Percentiles rank a stretch among this genome's conserved stretches.
Evolutionary conservation across 768 basidiomycete species (phyloP).

Genomic region (Serendipita vermifera): DNA sequence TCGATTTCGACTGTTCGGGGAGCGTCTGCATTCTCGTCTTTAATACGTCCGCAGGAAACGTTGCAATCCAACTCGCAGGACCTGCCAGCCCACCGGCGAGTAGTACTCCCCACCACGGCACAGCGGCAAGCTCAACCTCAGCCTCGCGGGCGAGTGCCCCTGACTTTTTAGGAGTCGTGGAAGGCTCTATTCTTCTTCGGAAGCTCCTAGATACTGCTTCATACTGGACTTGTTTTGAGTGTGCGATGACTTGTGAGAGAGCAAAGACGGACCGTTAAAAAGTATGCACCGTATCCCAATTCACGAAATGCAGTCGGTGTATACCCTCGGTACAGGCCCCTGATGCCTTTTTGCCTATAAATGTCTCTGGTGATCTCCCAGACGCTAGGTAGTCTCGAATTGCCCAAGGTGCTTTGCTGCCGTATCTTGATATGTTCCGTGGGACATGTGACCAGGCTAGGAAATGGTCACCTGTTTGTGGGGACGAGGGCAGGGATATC

Average conservation of each 20-base stretch:
- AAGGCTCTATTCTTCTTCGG: conserved; percentile 17
- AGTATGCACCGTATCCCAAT: conserved; percentile 76
- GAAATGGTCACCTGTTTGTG: neutral
- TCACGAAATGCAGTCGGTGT: conserved; percentile 64
- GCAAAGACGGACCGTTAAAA: conserved; percentile 45
- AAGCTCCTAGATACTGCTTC: conserved; percentile 50
- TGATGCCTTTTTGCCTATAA: conserved; percentile 40
- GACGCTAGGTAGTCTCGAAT: conserved; percentile 29
- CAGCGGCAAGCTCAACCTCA: conserved; percentile 25
- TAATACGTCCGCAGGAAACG: conserved; percentile 81
- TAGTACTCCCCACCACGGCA: conserved; percentile 47
- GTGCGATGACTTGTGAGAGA: conserved; percentile 10
- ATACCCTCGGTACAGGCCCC: conserved; percentile 66
- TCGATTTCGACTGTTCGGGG: neutral
- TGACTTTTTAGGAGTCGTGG: conserved; percentile 22
- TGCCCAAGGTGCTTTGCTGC: conserved; percentile 44
- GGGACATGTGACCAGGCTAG: conserved; percentile 63
- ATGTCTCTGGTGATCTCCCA: conserved; percentile 44
- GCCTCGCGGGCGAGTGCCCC: conserved; percentile 29
- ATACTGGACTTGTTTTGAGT: conserved; percentile 32
- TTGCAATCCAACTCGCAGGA: conserved; percentile 60
- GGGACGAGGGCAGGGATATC: neutral
- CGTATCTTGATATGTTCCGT: conserved; percentile 83
- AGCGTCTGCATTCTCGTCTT: conserved; percentile 72
- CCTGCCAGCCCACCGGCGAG: conserved; percentile 69